Conservation (phyloP, 116 monocot species). For the Cymodocea nodosa region DNA sequence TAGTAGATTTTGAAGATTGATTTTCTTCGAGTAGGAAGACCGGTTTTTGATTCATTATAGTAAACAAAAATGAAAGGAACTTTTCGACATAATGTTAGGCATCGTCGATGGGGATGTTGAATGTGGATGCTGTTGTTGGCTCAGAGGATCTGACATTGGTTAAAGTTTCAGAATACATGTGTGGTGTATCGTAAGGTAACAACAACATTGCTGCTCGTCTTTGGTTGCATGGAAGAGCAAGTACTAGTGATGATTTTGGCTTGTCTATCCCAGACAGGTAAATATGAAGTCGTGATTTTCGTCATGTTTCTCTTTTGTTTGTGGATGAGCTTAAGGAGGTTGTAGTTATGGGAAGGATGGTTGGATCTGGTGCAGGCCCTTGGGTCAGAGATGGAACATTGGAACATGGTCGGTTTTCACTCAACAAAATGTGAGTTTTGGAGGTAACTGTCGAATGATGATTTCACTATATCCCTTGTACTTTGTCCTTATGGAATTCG, state of each 20-base stretch:
- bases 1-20: neutral
- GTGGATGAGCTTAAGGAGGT: constrained; percentile 31
- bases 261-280: constrained; percentile 77
- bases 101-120: constrained; percentile 6
- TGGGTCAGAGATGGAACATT: constrained; percentile 34
- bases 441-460: constrained; percentile 27
- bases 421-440: constrained; percentile 60
- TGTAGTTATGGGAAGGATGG: constrained; percentile 94
- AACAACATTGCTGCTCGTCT: neutral
- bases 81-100: constrained; percentile 5
- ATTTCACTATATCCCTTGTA: no score
- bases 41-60: neutral
- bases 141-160: constrained; percentile 41
- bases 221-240: constrained; percentile 69
- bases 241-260: constrained; percentile 76
- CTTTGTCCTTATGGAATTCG: no score
- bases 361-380: constrained; percentile 60
- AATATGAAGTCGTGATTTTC: constrained; percentile 53
- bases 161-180: constrained; percentile 31
- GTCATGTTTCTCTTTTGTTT: neutral
- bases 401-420: constrained; percentile 12
- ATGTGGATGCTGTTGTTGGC: constrained; percentile 39
- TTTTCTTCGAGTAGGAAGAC: neutral
- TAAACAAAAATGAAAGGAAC: no score
- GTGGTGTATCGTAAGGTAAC: neutral